A percentile compares a stretch with the other conserved stretches of the same genome.
phyloP scores from a whole-genome alignment of 1,284 basidiomycete genomes.

The Ustilago curta region DNA sequence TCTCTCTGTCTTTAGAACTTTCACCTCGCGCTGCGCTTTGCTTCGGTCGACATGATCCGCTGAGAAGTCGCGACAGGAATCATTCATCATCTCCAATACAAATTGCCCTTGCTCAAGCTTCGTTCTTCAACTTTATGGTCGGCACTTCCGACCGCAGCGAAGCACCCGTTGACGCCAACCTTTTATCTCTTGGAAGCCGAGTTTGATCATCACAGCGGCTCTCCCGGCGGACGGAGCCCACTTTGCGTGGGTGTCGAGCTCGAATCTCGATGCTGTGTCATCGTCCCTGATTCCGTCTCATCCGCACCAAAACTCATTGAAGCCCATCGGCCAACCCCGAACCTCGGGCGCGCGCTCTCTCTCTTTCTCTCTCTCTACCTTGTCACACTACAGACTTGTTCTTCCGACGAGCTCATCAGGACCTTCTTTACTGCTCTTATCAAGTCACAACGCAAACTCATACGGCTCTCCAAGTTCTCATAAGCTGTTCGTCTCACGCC shows the following conservation, averaged over 20 bases:
- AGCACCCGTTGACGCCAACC: conserved; percentile 2
- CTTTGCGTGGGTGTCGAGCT: conserved; percentile 1
- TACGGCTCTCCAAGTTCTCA: background rate
- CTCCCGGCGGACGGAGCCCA: conserved; percentile 2
- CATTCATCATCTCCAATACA: background rate
- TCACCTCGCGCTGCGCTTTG: background rate
- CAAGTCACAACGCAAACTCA: background rate
- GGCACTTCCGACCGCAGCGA: background rate
- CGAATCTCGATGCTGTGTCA: conserved; percentile 3
- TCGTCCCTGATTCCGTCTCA: conserved; percentile 16
- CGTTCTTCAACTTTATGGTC: background rate
- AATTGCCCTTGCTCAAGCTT: background rate
- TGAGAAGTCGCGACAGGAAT: background rate
- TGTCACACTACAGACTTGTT: background rate
- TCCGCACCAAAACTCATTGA: conserved; percentile 5
- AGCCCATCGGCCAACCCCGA: conserved; percentile 16
- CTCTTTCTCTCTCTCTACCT: conserved; percentile 1
- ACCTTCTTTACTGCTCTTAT: background rate
- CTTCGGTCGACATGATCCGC: background rate
- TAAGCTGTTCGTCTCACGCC: background rate
- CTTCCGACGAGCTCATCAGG: background rate
- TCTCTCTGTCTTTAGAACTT: background rate
- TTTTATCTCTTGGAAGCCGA: background rate
- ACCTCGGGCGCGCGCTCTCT: conserved; percentile 5
- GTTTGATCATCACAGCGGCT: background rate